phyloP scores from a whole-genome alignment of 352 stramenopile species.

The Globisporangium rhizosaccharum region DNA sequence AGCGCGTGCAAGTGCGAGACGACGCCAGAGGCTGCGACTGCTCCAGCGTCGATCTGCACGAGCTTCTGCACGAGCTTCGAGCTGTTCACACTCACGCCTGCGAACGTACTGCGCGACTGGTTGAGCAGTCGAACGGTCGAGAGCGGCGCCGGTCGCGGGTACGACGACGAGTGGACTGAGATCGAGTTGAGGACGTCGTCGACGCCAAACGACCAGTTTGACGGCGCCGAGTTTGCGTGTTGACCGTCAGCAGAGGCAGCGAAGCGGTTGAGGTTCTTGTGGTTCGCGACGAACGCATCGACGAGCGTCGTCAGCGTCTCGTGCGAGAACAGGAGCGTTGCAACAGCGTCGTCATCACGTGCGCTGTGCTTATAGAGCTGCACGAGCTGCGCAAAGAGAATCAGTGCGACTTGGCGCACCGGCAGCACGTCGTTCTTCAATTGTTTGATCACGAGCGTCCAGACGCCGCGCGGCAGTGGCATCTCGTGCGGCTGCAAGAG shows the following conservation, averaged over 20 bases:
- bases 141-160: slow-evolving; percentile 41
- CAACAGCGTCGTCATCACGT: slow-evolving; percentile 8
- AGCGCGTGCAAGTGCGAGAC: slow-evolving; percentile 24
- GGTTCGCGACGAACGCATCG: slow-evolving; percentile 46
- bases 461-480: slow-evolving; percentile 36
- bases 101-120: slow-evolving; percentile 34
- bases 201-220: slow-evolving; percentile 74
- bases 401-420: slow-evolving; percentile 47
- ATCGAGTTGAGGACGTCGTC: slow-evolving; percentile 54
- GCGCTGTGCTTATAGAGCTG: slow-evolving; percentile 31
- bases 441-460: slow-evolving; percentile 46
- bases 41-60: slow-evolving; percentile 29
- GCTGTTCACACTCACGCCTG: slow-evolving; percentile 23
- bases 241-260: slow-evolving; percentile 63
- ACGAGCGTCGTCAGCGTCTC: slow-evolving; percentile 37
- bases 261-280: slow-evolving; percentile 58
- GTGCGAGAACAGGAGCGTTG: slow-evolving; percentile 38
- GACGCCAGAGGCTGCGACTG: slow-evolving; percentile 24
- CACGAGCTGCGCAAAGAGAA: slow-evolving; percentile 48
- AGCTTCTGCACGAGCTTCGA: slow-evolving; percentile 51
- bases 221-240: slow-evolving; percentile 55
- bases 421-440: slow-evolving; percentile 57
- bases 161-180: slow-evolving; percentile 32
- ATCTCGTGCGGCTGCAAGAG: slow-evolving; percentile 43
- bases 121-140: slow-evolving; percentile 56